Evolutionary conservation across 495 filamentous ascomycete genomes (phyloP), one percentile per base, ranked within the genome.

Genomic region (Tuber indicum): DNA sequence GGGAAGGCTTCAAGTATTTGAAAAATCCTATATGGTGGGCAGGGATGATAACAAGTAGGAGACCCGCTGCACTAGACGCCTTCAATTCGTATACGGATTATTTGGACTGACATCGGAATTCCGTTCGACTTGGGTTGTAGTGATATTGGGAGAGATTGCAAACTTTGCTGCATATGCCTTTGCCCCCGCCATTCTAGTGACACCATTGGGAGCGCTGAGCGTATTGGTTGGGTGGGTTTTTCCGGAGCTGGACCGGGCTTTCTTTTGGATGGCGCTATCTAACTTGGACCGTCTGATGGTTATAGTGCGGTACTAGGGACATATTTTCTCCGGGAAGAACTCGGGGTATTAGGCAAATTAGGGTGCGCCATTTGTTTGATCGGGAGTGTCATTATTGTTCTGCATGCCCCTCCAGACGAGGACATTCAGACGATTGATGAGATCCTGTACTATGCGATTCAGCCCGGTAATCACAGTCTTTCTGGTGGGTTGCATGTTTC

Each of bases 151-250:
- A 78, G 96, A 99, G 85, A 87, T 96, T 72, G 94, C 92, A 84
- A 99, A 99, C 84, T 99, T 99, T 84, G 94, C 94, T 42, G 96
- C 96, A 75, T 99, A 99, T 84, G 96, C 96, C 1, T 99, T 98
- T 85, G 96, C 96, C 77, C 96, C 96, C 52, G 96, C 96, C 6
- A 99, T 99, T 84, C 87, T 99, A 74, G 96, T 99, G 47, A 99
- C 96, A 6, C 96, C 96, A 21, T 85, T 99, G 49, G 96, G 96
- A 58, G 96, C 96, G 62, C 86, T 99, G 75, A 93, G 93, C 82
- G 96, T 99, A 73, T 86, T 99, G 82, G 97, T 99, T 83, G 96
- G 95, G 90, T 91, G 52, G 71, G 78, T 80, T 75, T 42, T 46
- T n/a, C 58, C 36, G 66, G 32, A 5, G 42, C 12, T 16, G 21